Percentiles rank a stretch among this genome's conserved stretches.
Evolutionary conservation across 331 rosid species (phyloP).

Genomic region (Pyracantha coccinea): DNA sequence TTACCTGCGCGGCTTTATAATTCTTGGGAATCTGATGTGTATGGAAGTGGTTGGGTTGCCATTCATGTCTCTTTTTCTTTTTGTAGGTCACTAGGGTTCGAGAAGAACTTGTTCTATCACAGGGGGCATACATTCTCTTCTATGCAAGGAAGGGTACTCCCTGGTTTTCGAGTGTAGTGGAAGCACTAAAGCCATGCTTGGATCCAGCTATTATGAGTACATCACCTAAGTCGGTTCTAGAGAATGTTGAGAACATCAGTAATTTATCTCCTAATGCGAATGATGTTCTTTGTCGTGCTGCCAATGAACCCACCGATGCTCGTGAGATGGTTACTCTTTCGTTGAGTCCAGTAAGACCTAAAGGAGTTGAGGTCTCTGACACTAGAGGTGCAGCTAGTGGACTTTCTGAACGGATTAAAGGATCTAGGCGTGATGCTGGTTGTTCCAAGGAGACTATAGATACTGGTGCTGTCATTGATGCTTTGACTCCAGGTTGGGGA

Average conservation of each 20-base stretch:
- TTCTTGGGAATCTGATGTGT: background rate
- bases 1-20: background rate
- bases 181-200: slow-evolving; percentile 9
- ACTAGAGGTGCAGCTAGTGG: slow-evolving; percentile 16
- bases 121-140: slow-evolving; percentile 71
- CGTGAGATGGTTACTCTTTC: slow-evolving; percentile 3
- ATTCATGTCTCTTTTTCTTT: background rate
- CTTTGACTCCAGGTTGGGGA: slow-evolving; percentile 1
- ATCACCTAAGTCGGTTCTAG: slow-evolving; percentile 73
- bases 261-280: background rate
- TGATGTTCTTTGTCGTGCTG: slow-evolving; percentile 1
- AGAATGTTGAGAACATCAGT: slow-evolving; percentile 18
- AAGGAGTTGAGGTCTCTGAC: slow-evolving; percentile 8
- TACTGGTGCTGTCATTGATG: background rate
- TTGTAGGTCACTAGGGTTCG: slow-evolving; percentile 62
- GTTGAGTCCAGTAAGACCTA: slow-evolving; percentile 2
- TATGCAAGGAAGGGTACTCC: slow-evolving; percentile 73
- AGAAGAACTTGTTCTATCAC: slow-evolving; percentile 52
- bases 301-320: slow-evolving; percentile 9
- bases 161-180: slow-evolving; percentile 53
- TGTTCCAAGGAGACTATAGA: background rate
- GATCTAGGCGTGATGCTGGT: background rate
- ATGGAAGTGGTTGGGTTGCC: background rate
- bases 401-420: background rate
- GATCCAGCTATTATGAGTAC: slow-evolving; percentile 19